phyloP scores from a whole-genome alignment of 345 rosid species.

The Melaleuca quinquenervia region DNA sequence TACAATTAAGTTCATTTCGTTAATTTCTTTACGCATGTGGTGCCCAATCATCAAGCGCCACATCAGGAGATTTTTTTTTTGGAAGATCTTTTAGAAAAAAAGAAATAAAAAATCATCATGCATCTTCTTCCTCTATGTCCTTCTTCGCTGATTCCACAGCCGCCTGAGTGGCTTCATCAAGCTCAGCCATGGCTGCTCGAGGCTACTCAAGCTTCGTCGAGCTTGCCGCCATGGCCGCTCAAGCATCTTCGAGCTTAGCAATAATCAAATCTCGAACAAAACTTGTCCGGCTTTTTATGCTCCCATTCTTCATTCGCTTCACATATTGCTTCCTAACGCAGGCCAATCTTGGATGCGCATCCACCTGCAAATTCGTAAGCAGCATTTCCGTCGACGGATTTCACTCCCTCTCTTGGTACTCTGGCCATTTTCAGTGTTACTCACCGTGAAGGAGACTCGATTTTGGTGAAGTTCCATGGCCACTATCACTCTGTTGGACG shows the following conservation, averaged over 20 bases:
- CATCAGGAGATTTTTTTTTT: too few species aligned
- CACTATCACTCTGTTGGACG: background rate
- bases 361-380: background rate
- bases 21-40: too few species aligned
- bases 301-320: background rate
- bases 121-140: background rate
- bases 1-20: too few species aligned
- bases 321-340: background rate
- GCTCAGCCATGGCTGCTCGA: background rate
- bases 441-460: background rate
- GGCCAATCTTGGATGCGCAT: background rate
- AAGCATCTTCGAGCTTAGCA: background rate
- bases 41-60: background rate
- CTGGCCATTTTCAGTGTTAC: background rate
- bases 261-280: background rate
- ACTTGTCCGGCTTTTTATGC: background rate
- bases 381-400: background rate
- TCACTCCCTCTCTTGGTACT: background rate
- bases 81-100: background rate
- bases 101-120: background rate
- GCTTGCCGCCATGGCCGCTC: background rate
- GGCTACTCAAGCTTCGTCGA: background rate
- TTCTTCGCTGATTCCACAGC: background rate
- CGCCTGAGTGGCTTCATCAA: background rate
- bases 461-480: background rate